Evolutionary conservation across 2,329 filamentous ascomycete species (phyloP).

Genomic region (Pseudocercospora fuligena): DNA sequence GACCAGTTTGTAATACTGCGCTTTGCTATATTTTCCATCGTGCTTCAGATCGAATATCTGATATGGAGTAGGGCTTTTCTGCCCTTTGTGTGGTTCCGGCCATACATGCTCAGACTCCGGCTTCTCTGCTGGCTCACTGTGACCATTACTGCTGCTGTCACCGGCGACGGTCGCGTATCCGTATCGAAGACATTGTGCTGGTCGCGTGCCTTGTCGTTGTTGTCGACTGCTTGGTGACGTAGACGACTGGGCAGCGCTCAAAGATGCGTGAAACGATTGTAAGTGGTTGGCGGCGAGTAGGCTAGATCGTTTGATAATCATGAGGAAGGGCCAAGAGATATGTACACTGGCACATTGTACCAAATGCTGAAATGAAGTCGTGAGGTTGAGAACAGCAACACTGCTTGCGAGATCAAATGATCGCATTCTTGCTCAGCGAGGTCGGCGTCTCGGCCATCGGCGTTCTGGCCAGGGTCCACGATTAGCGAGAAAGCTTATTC

Average conservation of each 20-base stretch:
- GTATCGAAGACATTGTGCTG: slow-evolving; percentile 23
- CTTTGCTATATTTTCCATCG: slow-evolving; percentile 76
- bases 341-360: slow-evolving; percentile 29
- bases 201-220: slow-evolving; percentile 39
- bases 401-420: slow-evolving; percentile 9
- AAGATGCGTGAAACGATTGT: slow-evolving; percentile 27
- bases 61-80: slow-evolving; percentile 75
- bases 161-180: slow-evolving; percentile 42
- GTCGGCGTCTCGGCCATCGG: background rate
- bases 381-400: background rate
- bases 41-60: slow-evolving; percentile 74
- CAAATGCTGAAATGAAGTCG: background rate
- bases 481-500: slow-evolving; percentile 3
- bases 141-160: slow-evolving; percentile 29
- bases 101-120: slow-evolving; percentile 35
- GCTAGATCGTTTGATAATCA: slow-evolving; percentile 46
- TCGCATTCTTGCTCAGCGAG: slow-evolving; percentile 15
- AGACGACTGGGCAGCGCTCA: slow-evolving; percentile 36
- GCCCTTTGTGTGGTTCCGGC: slow-evolving; percentile 44
- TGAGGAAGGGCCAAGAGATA: slow-evolving; percentile 29
- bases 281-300: slow-evolving; percentile 39
- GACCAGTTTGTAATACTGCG: slow-evolving; percentile 84
- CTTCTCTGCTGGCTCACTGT: slow-evolving; percentile 33
- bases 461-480: background rate
- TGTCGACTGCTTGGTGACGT: slow-evolving; percentile 49